Evolutionary conservation across 495 filamentous ascomycete genomes (phyloP).

Genomic region (Penicillium herquei): DNA sequence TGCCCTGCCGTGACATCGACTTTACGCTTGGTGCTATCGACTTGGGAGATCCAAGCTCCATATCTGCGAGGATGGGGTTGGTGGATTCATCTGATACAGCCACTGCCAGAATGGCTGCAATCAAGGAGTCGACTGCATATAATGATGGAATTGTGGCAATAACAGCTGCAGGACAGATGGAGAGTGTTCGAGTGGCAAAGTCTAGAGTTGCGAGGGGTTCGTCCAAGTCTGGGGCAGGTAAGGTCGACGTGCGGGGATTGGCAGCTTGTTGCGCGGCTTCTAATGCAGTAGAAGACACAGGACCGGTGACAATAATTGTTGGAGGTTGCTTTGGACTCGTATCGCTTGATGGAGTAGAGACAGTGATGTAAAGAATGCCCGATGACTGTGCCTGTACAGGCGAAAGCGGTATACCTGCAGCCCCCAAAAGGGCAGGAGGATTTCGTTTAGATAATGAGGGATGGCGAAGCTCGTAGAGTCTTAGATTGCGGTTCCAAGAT

Average conservation of each 20-base stretch:
- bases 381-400: conserved; percentile 43
- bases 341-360: conserved; percentile 35
- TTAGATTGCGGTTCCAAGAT: conserved; percentile 62
- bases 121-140: conserved; percentile 73
- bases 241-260: conserved; percentile 41
- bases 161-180: conserved; percentile 45
- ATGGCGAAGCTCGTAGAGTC: conserved; percentile 69
- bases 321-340: conserved; percentile 31
- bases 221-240: conserved; percentile 41
- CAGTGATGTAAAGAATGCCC: conserved; percentile 39
- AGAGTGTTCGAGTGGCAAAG: conserved; percentile 45
- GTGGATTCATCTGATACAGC: conserved; percentile 58
- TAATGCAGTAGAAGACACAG: conserved; percentile 32
- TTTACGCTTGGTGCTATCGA: conserved; percentile 2
- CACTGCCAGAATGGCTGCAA: conserved; percentile 67
- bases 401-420: conserved; percentile 61
- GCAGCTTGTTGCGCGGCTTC: conserved; percentile 40
- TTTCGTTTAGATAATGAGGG: conserved; percentile 59
- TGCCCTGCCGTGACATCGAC: neutral
- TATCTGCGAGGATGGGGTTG: conserved; percentile 35
- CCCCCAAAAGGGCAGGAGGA: conserved; percentile 50
- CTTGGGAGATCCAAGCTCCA: conserved; percentile 27
- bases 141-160: conserved; percentile 52
- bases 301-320: conserved; percentile 42
- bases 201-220: conserved; percentile 51